A percentile compares a stretch with the other conserved stretches of the same genome.
Conservation (phyloP, 352 stramenopile species). For the Globisporangium recalcitrans region DNA sequence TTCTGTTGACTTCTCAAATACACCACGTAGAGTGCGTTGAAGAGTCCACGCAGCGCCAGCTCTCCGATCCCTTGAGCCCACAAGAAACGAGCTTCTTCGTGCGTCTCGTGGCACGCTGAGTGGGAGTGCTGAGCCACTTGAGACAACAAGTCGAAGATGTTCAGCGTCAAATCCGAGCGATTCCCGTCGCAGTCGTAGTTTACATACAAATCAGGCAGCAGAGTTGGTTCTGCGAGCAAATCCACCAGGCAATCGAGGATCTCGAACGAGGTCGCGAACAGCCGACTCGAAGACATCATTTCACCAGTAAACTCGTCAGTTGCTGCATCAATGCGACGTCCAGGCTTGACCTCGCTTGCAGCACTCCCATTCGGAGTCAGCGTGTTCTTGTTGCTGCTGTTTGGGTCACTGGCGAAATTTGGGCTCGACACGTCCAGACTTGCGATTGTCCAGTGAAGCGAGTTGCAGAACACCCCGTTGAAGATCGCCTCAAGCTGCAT, state of each 20-base stretch:
- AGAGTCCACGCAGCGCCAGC: constrained; percentile 57
- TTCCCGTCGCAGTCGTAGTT: constrained; percentile 99
- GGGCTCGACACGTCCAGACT: constrained; percentile 60
- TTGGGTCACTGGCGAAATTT: constrained; percentile 33
- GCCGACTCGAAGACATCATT: constrained; percentile 36
- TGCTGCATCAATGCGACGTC: constrained; percentile 36
- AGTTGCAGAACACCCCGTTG: constrained; percentile 64
- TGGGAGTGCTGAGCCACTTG: constrained; percentile 66
- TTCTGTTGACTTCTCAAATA: constrained; percentile 45
- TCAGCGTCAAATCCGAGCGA: constrained; percentile 87
- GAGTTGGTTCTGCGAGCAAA: constrained; percentile 91
- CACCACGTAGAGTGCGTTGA: constrained; percentile 74
- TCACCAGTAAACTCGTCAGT: constrained; percentile 64
- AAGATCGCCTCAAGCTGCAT: constrained; percentile 79
- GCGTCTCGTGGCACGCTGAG: constrained; percentile 56
- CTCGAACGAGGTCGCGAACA: constrained; percentile 69
- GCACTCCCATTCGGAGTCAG: constrained; percentile 2
- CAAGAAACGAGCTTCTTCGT: constrained; percentile 65
- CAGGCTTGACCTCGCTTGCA: background rate
- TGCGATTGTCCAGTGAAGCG: constrained; percentile 60
- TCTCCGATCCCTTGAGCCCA: constrained; percentile 70
- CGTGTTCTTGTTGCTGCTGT: constrained; percentile 13
- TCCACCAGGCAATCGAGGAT: constrained; percentile 93
- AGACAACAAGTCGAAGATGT: constrained; percentile 94
- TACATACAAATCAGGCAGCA: constrained; percentile 96